phyloP scores from a whole-genome alignment of 1,139 yeast species.

The Hyphopichia khmerensis region DNA sequence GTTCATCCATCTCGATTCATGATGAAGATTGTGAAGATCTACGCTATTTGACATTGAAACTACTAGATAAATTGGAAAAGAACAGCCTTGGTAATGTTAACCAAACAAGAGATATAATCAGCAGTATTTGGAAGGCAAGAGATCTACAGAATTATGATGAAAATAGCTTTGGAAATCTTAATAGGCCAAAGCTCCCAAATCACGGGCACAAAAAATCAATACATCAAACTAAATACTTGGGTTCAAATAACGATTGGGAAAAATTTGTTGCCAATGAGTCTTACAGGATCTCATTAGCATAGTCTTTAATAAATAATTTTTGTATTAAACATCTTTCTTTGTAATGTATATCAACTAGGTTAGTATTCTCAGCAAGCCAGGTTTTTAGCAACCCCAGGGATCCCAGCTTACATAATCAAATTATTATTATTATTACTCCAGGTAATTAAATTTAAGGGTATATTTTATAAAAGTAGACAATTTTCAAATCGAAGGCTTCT shows the following conservation, averaged over 20 bases:
- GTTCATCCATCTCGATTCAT: slow-evolving; percentile 22
- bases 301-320: background rate
- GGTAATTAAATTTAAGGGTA: too few species aligned
- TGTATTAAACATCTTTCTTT: background rate
- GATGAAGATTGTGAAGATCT: slow-evolving; percentile 22
- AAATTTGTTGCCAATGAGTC: slow-evolving; percentile 25
- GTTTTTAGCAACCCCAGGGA: background rate
- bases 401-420: background rate
- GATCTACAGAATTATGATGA: slow-evolving; percentile 24
- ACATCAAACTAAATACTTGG: slow-evolving; percentile 8
- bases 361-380: too few species aligned
- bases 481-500: too few species aligned
- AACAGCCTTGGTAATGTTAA: slow-evolving; percentile 28
- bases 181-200: slow-evolving; percentile 4
- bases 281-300: slow-evolving; percentile 25
- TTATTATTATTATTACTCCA: background rate
- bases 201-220: background rate
- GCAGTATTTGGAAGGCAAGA: slow-evolving; percentile 27
- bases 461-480: too few species aligned
- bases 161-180: slow-evolving; percentile 15
- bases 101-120: slow-evolving; percentile 19
- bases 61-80: slow-evolving; percentile 22
- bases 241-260: slow-evolving; percentile 31
- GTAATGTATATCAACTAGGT: too few species aligned
- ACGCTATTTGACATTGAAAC: slow-evolving; percentile 22